Conservation (phyloP, 768 basidiomycete species). For the Tulasnella calospora region DNA sequence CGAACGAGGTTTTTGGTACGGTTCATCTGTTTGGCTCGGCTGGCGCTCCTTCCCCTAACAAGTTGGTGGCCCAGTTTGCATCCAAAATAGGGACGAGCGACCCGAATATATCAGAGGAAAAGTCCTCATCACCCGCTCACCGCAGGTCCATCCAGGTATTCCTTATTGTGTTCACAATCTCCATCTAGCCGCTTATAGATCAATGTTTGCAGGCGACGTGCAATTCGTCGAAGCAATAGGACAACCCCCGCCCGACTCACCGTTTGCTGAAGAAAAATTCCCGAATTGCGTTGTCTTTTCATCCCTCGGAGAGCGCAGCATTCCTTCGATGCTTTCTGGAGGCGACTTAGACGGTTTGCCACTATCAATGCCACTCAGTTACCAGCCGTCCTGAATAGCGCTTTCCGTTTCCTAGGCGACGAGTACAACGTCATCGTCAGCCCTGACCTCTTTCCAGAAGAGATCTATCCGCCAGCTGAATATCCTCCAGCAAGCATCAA, state of each 20-base stretch:
- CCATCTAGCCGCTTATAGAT: too few species aligned
- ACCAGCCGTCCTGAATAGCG: neutral
- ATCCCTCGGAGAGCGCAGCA: slow-evolving; percentile 49
- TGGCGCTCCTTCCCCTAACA: neutral
- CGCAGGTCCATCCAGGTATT: slow-evolving; percentile 65
- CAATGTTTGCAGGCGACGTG: slow-evolving; percentile 42
- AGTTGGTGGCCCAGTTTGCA: slow-evolving; percentile 40
- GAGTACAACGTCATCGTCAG: slow-evolving; percentile 47
- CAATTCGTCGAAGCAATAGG: slow-evolving; percentile 51
- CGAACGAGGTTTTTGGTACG: slow-evolving; percentile 57
- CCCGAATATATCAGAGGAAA: slow-evolving; percentile 50
- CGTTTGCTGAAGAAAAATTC: slow-evolving; percentile 47
- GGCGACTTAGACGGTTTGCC: slow-evolving; percentile 59
- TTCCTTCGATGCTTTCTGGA: slow-evolving; percentile 61
- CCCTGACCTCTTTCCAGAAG: slow-evolving; percentile 32
- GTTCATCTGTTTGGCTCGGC: slow-evolving; percentile 33
- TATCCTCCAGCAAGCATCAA: slow-evolving; percentile 51
- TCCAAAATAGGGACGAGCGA: slow-evolving; percentile 32
- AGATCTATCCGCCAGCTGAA: slow-evolving; percentile 40
- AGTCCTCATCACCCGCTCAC: slow-evolving; percentile 57
- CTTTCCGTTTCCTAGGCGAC: slow-evolving; percentile 35
- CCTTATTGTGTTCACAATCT: neutral
- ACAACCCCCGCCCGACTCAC: slow-evolving; percentile 48
- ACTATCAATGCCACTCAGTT: too few species aligned
- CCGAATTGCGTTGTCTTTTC: slow-evolving; percentile 62